These are phyloP conservation scores for Aspergillus panamensis DNA, from an alignment of 495 filamentous ascomycete species.

Conservation along the genomic window DNA sequence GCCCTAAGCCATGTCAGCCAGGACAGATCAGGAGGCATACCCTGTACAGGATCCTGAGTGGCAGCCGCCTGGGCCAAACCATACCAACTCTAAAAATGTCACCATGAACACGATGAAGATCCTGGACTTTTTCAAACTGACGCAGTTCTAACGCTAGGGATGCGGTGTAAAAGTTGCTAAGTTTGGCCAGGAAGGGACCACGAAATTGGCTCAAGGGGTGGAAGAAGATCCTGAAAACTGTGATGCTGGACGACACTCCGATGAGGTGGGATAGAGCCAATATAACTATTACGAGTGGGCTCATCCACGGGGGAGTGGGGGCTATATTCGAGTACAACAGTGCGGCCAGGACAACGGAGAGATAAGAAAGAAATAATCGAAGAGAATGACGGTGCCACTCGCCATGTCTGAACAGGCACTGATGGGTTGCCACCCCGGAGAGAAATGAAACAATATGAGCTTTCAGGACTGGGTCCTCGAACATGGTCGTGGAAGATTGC, in stretches of 20 bases:
- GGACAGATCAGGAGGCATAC: too few relatives aligned
- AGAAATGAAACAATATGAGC: too few relatives aligned
- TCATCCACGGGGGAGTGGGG: too few relatives aligned
- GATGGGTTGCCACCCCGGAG: too few relatives aligned
- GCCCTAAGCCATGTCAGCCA: neutral
- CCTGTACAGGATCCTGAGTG: neutral
- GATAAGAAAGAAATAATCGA: too few relatives aligned
- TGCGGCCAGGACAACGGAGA: too few relatives aligned
- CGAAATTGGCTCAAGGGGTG: neutral
- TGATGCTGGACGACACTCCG: neutral
- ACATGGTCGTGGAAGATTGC: too few relatives aligned
- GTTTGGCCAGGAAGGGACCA: neutral
- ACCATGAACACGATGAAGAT: neutral
- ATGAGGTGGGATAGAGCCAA: neutral
- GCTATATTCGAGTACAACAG: too few relatives aligned
- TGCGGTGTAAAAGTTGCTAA: neutral
- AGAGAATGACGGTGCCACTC: too few relatives aligned
- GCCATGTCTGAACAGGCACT: too few relatives aligned
- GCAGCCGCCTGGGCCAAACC: neutral
- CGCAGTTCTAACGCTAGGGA: neutral
- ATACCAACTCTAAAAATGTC: neutral
- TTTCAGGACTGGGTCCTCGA: too few relatives aligned
- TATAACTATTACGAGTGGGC: too few relatives aligned
- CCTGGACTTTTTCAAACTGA: neutral
- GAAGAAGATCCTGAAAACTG: neutral